These are phyloP conservation scores for Tylopilus intermedius DNA, from an alignment of 768 basidiomycete genomes.

Conservation along the genomic window DNA sequence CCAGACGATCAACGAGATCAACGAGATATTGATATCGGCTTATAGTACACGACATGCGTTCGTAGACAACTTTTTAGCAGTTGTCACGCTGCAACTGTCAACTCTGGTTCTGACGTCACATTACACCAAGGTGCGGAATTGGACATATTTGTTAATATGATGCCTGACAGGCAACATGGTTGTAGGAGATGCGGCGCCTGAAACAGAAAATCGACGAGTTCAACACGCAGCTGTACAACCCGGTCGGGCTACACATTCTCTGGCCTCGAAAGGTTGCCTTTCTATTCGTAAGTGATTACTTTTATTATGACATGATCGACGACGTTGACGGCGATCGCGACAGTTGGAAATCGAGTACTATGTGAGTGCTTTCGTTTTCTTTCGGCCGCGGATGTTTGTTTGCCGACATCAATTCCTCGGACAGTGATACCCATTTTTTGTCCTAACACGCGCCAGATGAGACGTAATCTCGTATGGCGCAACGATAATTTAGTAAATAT, in stretches of 20 bases:
- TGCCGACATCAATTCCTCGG: not conserved
- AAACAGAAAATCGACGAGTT: slow-evolving; percentile 56
- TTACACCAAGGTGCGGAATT: slow-evolving; percentile 66
- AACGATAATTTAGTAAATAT: slow-evolving; percentile 15
- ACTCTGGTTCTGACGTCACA: slow-evolving; percentile 64
- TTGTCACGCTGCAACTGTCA: slow-evolving; percentile 78
- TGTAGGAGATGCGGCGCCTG: slow-evolving; percentile 74
- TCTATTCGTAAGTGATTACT: slow-evolving; percentile 70
- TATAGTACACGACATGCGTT: slow-evolving; percentile 70
- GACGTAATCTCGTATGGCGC: slow-evolving; percentile 1
- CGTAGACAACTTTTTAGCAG: slow-evolving; percentile 73
- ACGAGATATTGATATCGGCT: slow-evolving; percentile 81
- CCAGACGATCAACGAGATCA: slow-evolving; percentile 86
- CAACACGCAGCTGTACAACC: slow-evolving; percentile 76
- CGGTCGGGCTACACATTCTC: slow-evolving; percentile 79
- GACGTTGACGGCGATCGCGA: not conserved
- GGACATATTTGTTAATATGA: not conserved
- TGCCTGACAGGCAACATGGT: not conserved
- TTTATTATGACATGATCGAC: not conserved
- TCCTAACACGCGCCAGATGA: not conserved
- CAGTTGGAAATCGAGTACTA: slow-evolving; percentile 97
- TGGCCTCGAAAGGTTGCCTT: slow-evolving; percentile 85
- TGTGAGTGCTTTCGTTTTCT: slow-evolving; percentile 40
- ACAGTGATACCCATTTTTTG: slow-evolving; percentile 19
- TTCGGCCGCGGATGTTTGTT: not conserved